A percentile compares a stretch with the other conserved stretches of the same genome.
These are phyloP conservation scores for Macadamia tetraphylla DNA, from an alignment of 164 flowering plant genomes.

Conservation along the genomic window DNA sequence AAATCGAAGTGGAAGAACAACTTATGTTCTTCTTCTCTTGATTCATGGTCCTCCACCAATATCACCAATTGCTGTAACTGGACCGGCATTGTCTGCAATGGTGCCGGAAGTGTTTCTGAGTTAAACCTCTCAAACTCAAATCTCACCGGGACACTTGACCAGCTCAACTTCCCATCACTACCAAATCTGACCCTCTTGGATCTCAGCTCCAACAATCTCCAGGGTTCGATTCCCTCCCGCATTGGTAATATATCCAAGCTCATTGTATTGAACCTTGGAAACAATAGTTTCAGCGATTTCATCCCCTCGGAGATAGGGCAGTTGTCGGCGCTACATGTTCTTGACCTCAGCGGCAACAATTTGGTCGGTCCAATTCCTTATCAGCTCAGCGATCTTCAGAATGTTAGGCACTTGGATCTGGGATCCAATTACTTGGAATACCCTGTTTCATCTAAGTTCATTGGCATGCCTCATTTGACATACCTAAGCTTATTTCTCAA, in stretches of 20 bases:
- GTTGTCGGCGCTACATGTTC: neutral
- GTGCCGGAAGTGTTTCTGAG: neutral
- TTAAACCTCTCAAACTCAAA: constrained; percentile 7
- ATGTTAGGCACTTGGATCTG: constrained; percentile 27
- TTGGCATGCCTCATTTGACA: constrained; percentile 26
- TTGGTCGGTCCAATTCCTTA: constrained; percentile 5
- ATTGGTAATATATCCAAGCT: constrained; percentile 13
- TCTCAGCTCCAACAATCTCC: constrained; percentile 3
- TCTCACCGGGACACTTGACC: constrained; percentile 7
- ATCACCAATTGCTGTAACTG: constrained; percentile 6
- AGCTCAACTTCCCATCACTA: constrained; percentile 9
- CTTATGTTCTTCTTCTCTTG: neutral
- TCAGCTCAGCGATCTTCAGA: constrained; percentile 33
- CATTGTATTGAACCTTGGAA: constrained; percentile 3
- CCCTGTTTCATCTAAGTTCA: constrained; percentile 21
- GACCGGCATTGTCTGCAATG: constrained; percentile 12
- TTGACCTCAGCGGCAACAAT: neutral
- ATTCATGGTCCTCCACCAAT: constrained; percentile 1
- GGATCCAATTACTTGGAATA: constrained; percentile 28
- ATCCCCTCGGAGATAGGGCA: neutral
- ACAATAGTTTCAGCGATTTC: neutral
- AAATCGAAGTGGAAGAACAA: neutral
- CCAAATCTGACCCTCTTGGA: constrained; percentile 6
- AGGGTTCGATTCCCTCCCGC: neutral
- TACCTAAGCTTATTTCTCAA: constrained; percentile 25